Evolutionary conservation across 805 yeast genomes (phyloP).

Genomic region (Wickerhamomyces rabaulensis): DNA sequence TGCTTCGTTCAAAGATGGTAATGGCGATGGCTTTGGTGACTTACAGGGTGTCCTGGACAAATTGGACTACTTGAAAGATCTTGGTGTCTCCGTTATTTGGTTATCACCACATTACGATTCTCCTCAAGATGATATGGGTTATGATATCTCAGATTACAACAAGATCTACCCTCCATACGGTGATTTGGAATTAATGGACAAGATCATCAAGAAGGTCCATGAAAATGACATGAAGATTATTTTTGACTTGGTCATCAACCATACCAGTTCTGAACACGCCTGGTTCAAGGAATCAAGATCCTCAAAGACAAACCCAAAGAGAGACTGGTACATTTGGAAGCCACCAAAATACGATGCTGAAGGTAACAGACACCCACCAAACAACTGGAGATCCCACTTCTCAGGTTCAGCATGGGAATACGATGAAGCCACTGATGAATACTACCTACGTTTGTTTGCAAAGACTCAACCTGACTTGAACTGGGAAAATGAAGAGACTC

Average conservation of each 20-base stretch:
- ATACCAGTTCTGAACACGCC: conserved; percentile 48
- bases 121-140: conserved; percentile 61
- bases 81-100: conserved; percentile 52
- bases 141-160: conserved; percentile 52
- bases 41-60: conserved; percentile 47
- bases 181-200: conserved; percentile 46
- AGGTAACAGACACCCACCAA: conserved; percentile 52
- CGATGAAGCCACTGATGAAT: conserved; percentile 49
- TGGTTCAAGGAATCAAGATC: conserved; percentile 56
- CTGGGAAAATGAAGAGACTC: conserved; percentile 44
- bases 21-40: conserved; percentile 57
- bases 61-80: conserved; percentile 43
- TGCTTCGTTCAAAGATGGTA: conserved; percentile 53
- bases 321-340: conserved; percentile 61
- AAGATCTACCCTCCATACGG: conserved; percentile 49
- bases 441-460: conserved; percentile 50
- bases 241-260: conserved; percentile 55
- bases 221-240: conserved; percentile 45
- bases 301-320: conserved; percentile 45
- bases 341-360: conserved; percentile 40
- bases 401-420: conserved; percentile 54
- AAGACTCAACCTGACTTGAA: conserved; percentile 54
- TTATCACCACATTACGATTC: conserved; percentile 53
- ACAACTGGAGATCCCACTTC: conserved; percentile 50
- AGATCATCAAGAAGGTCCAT: conserved; percentile 41